phyloP scores from a whole-genome alignment of 225 moss, liverwort and hornwort species.

The Antitrichia curtipendula region DNA sequence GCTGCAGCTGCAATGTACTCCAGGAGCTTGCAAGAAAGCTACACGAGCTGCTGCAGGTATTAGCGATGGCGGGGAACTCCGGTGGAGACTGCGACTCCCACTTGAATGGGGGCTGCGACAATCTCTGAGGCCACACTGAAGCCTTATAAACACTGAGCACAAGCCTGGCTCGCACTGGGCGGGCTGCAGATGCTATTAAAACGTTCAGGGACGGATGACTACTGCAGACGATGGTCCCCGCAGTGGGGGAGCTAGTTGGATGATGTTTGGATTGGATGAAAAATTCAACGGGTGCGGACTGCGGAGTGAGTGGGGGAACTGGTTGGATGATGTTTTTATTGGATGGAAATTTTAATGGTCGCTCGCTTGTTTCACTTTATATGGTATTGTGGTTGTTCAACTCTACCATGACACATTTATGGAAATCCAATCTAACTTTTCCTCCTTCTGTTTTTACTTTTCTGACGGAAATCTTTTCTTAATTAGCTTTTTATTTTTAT shows the following conservation, averaged over 20 bases:
- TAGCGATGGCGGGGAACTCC: not conserved
- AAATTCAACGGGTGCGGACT: too few species aligned
- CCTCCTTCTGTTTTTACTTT: not conserved
- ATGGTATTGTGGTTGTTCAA: not conserved
- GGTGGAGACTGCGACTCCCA: not conserved
- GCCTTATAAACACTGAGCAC: conserved; percentile 20
- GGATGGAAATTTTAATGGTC: not conserved
- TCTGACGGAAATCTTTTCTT: not conserved
- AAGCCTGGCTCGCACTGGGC: not conserved
- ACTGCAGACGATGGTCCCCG: not conserved
- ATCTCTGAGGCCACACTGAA: not conserved
- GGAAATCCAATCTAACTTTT: not conserved
- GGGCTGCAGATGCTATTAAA: not conserved
- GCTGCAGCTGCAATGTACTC: not conserved
- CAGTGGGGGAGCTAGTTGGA: not conserved
- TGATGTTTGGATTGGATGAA: not conserved
- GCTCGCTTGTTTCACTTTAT: not conserved
- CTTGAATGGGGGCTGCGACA: not conserved
- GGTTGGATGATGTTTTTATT: not conserved
- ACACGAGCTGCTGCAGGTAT: not conserved
- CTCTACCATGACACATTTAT: not conserved
- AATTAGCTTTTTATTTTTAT: not conserved
- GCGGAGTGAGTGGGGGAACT: not conserved
- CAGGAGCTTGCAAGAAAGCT: not conserved
- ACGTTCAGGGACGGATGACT: not conserved